Base-by-base conservation (phyloP, 2,329 filamentous ascomycete species). In the Aulographum hederae region DNA sequence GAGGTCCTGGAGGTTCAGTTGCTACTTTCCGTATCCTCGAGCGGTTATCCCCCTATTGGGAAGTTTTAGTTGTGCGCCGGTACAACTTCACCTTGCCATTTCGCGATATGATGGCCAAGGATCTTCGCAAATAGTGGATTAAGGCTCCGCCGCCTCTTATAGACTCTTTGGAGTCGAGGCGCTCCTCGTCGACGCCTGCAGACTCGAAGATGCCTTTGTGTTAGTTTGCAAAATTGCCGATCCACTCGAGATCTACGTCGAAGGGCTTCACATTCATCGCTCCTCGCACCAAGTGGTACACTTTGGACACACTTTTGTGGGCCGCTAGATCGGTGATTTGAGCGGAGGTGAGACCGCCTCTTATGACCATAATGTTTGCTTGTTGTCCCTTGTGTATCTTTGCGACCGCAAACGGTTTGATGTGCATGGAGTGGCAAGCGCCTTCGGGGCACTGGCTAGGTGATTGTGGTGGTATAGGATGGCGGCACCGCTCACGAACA, bases 151-250 rank as follows among this genome's bases (percentile, higher is more conserved):
- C 80, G 12, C 74, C 72, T 5, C 78, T 64, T 1, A 79, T 79
- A 28, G 59, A 52, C 39, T 63, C 61, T 38, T 79, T 63, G 51
- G 79, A 76, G 21, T 71, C 61, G 18, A 73, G 61, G 3, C 78
- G 64, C 49, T 85, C 67, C 61, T 17, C 21, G 19, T 27, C 15
- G 23, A 19, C 18, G 18, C 84, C 77, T 3, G 77, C 76, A 5
- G 68, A 70, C 75, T 78, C 85, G 50, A 85, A 89, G 0, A 65
- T 63, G 1, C 78, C 73, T 46, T 85, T 78, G 41, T 79, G 71
- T 33, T 71, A 67, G 46, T 86, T 86, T 34, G 74, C 72, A 50
- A 78, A 86, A 47, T 86, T 86, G 6, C 75, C 77, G 50, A 86
- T 77, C 80, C 80, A 89, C 30, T 68, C 64, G 2, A 86, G 60